Percentiles rank a stretch among this genome's conserved stretches.
phyloP scores from a whole-genome alignment of 1,139 yeast genomes.

The Pichia sp. region DNA sequence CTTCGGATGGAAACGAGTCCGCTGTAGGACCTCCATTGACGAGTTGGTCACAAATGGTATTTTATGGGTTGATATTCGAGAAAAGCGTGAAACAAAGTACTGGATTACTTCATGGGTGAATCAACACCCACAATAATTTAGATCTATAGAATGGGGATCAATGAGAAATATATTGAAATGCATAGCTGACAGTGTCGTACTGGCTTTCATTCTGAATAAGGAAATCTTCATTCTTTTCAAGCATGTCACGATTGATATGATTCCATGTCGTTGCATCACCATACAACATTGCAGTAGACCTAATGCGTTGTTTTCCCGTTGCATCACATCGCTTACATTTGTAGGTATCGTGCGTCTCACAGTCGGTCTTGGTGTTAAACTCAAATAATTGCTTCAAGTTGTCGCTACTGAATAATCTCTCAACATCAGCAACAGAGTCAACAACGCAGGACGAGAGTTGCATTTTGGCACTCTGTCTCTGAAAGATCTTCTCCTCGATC shows the following conservation, averaged over 20 bases:
- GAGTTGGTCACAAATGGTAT: slow-evolving; percentile 79
- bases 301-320: slow-evolving; percentile 54
- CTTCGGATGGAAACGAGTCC: slow-evolving; percentile 57
- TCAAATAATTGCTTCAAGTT: slow-evolving; percentile 69
- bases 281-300: slow-evolving; percentile 84
- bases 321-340: slow-evolving; percentile 71
- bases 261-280: slow-evolving; percentile 99
- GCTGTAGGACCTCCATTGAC: slow-evolving; percentile 59
- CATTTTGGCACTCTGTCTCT: slow-evolving; percentile 94
- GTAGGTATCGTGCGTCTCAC: slow-evolving; percentile 92
- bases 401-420: slow-evolving; percentile 80
- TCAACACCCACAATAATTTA: slow-evolving; percentile 5
- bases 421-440: slow-evolving; percentile 94
- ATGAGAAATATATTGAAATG: slow-evolving; percentile 91
- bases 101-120: slow-evolving; percentile 57
- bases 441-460: slow-evolving; percentile 93
- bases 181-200: slow-evolving; percentile 69
- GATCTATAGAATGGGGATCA: not conserved
- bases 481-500: slow-evolving; percentile 93
- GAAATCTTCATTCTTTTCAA: slow-evolving; percentile 65
- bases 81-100: slow-evolving; percentile 45
- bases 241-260: slow-evolving; percentile 61
- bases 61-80: slow-evolving; percentile 71
- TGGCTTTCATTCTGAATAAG: slow-evolving; percentile 67
- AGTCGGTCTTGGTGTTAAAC: slow-evolving; percentile 58